Evolutionary conservation across 129 eudicot genomes (phyloP).

Genomic region (Pulicaria dysenterica): DNA sequence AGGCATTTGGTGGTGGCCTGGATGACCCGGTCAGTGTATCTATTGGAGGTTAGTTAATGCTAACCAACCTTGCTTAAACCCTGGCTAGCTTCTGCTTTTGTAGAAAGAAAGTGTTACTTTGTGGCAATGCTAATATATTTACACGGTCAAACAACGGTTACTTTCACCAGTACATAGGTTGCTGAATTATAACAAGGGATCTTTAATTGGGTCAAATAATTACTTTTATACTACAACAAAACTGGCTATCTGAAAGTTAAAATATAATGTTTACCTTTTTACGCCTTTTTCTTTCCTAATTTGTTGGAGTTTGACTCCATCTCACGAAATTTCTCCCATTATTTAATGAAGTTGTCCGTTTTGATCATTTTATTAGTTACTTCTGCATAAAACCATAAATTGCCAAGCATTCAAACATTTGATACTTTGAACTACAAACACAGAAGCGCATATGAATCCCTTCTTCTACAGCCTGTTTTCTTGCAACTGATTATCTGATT

Average conservation of each 20-base stretch:
- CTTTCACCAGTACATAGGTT: slow-evolving; percentile 3
- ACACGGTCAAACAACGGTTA: neutral
- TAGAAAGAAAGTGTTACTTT: too few species aligned
- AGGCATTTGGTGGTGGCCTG: slow-evolving; percentile 84
- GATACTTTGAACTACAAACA: neutral
- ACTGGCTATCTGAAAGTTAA: neutral
- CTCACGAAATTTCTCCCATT: neutral
- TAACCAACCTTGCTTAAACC: neutral
- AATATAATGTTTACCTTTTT: neutral
- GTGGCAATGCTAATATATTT: too few species aligned
- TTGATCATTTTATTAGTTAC: neutral
- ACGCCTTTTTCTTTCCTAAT: neutral
- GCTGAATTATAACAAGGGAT: neutral
- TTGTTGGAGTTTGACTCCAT: neutral
- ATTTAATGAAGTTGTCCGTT: too few species aligned
- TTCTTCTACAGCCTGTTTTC: neutral
- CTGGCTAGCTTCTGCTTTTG: too few species aligned
- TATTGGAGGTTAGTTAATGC: slow-evolving; percentile 71
- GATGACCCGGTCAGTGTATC: slow-evolving; percentile 89
- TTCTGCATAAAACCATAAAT: neutral
- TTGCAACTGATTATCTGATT: neutral
- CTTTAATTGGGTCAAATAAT: too few species aligned
- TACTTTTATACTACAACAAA: neutral
- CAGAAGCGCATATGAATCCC: neutral
- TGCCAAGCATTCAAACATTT: neutral